phyloP scores from a whole-genome alignment of 768 basidiomycete genomes.

The Antrodiella citrinella region DNA sequence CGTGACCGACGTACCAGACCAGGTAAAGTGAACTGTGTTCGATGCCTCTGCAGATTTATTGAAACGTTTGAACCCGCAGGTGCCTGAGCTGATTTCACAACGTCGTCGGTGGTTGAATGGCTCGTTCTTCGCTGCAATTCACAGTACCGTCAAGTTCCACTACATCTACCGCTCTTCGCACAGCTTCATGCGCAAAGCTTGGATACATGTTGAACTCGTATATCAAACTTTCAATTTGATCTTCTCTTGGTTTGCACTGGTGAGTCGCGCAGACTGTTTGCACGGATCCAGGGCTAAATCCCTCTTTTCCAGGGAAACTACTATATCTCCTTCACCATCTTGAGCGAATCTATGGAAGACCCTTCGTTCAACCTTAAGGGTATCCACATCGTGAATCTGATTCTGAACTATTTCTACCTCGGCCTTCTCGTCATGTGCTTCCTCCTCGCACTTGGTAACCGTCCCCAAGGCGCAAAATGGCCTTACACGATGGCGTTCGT shows the following conservation, averaged over 20 bases:
- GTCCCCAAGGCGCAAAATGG: constrained; percentile 86
- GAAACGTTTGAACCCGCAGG: constrained; percentile 26
- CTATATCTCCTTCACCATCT: constrained; percentile 80
- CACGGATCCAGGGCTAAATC: neutral
- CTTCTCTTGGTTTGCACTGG: constrained; percentile 87
- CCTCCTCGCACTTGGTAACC: constrained; percentile 80
- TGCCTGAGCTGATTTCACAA: constrained; percentile 92
- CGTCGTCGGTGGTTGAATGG: constrained; percentile 96
- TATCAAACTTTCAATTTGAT: constrained; percentile 88
- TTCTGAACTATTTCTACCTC: constrained; percentile 83
- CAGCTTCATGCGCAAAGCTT: constrained; percentile 73
- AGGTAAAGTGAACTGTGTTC: constrained; percentile 31
- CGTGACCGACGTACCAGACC: constrained; percentile 89
- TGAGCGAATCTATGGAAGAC: constrained; percentile 70
- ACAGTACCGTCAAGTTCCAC: constrained; percentile 87
- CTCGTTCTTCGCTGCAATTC: constrained; percentile 95
- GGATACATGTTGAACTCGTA: constrained; percentile 91
- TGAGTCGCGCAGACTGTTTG: constrained; percentile 25
- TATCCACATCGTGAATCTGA: constrained; percentile 65
- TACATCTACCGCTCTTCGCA: constrained; percentile 93
- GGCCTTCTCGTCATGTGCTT: constrained; percentile 85
- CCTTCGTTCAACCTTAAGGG: constrained; percentile 44
- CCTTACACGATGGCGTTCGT: constrained; percentile 80
- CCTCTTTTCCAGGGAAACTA: constrained; percentile 62
- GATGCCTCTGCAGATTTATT: neutral